phyloP scores from a whole-genome alignment of 306 rosid species.

The Lathyrus sativus region DNA sequence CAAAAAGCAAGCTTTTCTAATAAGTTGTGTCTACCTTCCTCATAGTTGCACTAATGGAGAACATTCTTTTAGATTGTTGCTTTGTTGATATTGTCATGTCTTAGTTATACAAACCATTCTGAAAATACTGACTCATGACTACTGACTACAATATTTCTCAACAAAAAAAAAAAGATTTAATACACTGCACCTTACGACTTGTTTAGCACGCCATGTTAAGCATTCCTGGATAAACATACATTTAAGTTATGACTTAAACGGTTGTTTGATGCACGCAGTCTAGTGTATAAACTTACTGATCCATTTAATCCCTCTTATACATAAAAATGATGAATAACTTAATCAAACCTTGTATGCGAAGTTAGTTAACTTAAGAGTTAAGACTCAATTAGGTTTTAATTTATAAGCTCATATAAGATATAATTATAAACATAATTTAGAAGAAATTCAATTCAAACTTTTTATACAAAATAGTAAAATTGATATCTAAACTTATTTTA shows the following conservation, averaged over 20 bases:
- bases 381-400: slow-evolving; percentile 3
- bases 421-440: background rate
- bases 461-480: background rate
- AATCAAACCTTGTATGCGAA: background rate
- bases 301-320: background rate
- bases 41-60: background rate
- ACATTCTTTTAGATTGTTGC: slow-evolving; percentile 28
- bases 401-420: background rate
- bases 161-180: background rate
- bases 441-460: background rate
- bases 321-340: background rate
- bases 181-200: background rate
- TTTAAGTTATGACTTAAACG: too few relatives aligned
- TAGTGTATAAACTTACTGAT: background rate
- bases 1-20: slow-evolving; percentile 18
- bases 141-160: background rate
- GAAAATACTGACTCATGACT: background rate
- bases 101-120: slow-evolving; percentile 7
- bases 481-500: background rate
- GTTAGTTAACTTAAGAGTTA: background rate
- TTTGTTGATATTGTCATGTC: slow-evolving; percentile 10
- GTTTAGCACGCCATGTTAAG: slow-evolving; percentile 4
- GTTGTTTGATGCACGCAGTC: background rate
- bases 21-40: slow-evolving; percentile 1
- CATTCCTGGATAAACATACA: background rate